Evolutionary conservation across 176 grass and related monocot species (phyloP).

Genomic region (Alloteropsis semialata): DNA sequence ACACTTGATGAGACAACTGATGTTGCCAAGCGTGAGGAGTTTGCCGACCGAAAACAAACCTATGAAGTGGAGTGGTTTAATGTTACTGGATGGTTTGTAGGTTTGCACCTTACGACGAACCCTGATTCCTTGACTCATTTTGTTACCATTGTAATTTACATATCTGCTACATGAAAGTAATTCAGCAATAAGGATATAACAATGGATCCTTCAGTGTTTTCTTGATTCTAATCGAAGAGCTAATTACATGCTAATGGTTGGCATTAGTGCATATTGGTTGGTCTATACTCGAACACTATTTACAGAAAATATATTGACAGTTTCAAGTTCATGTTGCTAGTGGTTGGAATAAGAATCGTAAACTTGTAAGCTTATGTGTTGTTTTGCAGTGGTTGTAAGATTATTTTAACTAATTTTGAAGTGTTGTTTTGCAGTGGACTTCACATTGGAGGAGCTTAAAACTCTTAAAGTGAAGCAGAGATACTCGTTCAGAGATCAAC

Average conservation of each 20-base stretch:
- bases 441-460: conserved; percentile 76
- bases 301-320: neutral
- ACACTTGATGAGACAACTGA: conserved; percentile 83
- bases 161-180: conserved; percentile 3
- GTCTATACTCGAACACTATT: neutral
- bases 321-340: conserved; percentile 15
- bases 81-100: conserved; percentile 86
- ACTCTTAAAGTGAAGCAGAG: conserved; percentile 69
- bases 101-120: conserved; percentile 34
- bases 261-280: neutral
- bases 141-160: conserved; percentile 7
- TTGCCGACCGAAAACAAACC: conserved; percentile 80
- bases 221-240: neutral
- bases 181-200: neutral
- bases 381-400: too few species aligned
- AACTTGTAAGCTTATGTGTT: conserved; percentile 3
- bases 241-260: neutral
- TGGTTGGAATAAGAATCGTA: neutral
- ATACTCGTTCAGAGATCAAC: conserved; percentile 71
- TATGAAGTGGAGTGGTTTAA: conserved; percentile 80
- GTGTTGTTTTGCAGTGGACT: conserved; percentile 58
- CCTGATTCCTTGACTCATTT: neutral
- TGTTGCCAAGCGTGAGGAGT: conserved; percentile 56
- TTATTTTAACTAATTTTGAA: conserved; percentile 21
- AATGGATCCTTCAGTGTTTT: neutral